Conservation (phyloP, 805 yeast genomes). For the Yarrowia bubula region DNA sequence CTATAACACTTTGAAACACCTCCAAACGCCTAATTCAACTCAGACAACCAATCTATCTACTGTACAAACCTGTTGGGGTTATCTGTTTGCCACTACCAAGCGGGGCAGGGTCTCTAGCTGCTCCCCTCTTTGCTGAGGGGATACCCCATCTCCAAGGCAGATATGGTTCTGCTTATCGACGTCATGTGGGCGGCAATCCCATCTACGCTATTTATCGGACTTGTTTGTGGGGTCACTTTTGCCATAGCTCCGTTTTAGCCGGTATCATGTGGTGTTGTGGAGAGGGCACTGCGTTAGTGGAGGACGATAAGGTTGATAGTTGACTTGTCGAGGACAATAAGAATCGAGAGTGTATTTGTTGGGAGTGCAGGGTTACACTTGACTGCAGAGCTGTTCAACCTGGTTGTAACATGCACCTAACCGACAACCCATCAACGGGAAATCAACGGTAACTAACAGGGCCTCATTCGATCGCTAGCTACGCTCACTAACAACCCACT, state of each 20-base stretch:
- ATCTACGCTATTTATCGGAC: background rate
- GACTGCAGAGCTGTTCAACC: background rate
- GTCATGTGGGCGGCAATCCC: background rate
- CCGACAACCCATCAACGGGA: background rate
- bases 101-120: background rate
- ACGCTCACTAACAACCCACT: background rate
- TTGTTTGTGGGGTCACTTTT: background rate
- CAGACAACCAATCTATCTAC: too few species aligned
- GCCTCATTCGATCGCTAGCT: background rate
- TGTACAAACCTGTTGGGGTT: background rate
- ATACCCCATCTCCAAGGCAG: conserved; percentile 4
- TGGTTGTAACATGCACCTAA: background rate
- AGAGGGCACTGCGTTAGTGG: background rate
- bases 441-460: background rate
- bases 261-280: background rate
- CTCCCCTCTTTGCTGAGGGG: background rate
- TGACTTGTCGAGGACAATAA: background rate
- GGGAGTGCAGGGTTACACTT: background rate
- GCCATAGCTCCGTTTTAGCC: background rate
- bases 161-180: background rate
- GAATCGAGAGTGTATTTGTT: background rate
- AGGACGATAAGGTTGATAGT: conserved; percentile 4
- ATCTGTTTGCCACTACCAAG: background rate
- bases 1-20: too few species aligned
- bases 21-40: too few species aligned